Conservation (phyloP, 208 protist species). For the Angomonas ambiguus region DNA sequence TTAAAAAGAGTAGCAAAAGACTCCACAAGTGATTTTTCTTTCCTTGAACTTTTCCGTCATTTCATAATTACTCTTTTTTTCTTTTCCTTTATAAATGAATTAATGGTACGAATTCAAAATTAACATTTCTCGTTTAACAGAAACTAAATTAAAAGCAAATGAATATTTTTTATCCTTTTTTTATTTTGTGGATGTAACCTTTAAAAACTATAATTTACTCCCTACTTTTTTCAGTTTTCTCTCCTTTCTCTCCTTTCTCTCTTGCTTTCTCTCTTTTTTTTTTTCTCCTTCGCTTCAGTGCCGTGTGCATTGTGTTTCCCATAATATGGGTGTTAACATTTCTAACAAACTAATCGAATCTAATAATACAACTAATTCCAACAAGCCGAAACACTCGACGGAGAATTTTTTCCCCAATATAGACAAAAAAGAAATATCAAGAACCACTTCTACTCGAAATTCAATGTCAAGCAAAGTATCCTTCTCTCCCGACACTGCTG, state of each 20-base stretch:
- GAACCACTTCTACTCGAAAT: no score
- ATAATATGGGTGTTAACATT: no score
- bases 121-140: neutral
- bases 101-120: neutral
- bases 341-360: no score
- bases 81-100: slow-evolving; percentile 8
- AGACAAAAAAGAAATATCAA: no score
- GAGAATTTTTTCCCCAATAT: no score
- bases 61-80: slow-evolving; percentile 1
- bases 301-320: no score
- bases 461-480: no score
- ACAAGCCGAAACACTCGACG: no score
- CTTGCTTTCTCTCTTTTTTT: no score
- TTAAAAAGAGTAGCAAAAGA: slow-evolving; percentile 60
- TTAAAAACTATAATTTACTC: neutral
- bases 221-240: neutral
- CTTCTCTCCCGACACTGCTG: no score
- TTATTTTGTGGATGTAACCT: neutral
- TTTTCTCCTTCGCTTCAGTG: no score
- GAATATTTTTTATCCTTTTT: neutral
- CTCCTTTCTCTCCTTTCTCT: neutral
- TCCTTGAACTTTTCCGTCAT: neutral
- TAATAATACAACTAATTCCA: no score
- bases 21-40: slow-evolving; percentile 25
- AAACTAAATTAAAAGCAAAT: neutral